Percentiles rank a stretch among this genome's conserved stretches.
Conservation (phyloP, 495 filamentous ascomycete genomes). For the Aspergillus campestris region DNA sequence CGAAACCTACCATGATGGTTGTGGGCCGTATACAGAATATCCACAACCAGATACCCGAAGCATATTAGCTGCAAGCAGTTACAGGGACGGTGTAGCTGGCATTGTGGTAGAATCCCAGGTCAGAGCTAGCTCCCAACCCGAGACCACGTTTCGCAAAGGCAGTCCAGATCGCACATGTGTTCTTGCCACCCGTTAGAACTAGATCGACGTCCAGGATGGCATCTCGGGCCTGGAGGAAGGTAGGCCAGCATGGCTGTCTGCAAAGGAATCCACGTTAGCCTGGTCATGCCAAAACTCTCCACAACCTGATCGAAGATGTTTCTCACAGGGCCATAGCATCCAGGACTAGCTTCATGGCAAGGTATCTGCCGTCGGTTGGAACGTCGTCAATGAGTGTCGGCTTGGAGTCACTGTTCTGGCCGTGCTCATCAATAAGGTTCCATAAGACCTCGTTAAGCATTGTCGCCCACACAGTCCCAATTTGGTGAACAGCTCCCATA, state of each 20-base stretch:
- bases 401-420: conserved; percentile 28
- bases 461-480: conserved; percentile 45
- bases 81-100: too few relatives aligned
- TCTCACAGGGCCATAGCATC: conserved; percentile 41
- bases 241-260: conserved; percentile 43
- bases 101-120: too few relatives aligned
- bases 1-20: too few relatives aligned
- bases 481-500: conserved; percentile 22
- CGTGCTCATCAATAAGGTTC: conserved; percentile 31
- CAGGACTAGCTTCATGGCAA: conserved; percentile 43
- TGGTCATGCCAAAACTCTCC: neutral
- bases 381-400: neutral
- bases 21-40: too few relatives aligned
- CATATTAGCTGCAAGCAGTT: too few relatives aligned
- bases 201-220: conserved; percentile 46
- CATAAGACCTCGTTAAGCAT: conserved; percentile 38
- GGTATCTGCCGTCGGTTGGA: conserved; percentile 37
- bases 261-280: too few relatives aligned
- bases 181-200: conserved; percentile 41
- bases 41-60: too few relatives aligned
- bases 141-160: conserved; percentile 46
- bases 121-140: conserved; percentile 10
- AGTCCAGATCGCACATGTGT: conserved; percentile 44
- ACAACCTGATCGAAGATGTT: neutral
- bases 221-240: conserved; percentile 40